Percentiles rank a stretch among this genome's conserved stretches.
Evolutionary conservation across 2,329 filamentous ascomycete species (phyloP).

Genomic region (Botryosphaeria agaves): DNA sequence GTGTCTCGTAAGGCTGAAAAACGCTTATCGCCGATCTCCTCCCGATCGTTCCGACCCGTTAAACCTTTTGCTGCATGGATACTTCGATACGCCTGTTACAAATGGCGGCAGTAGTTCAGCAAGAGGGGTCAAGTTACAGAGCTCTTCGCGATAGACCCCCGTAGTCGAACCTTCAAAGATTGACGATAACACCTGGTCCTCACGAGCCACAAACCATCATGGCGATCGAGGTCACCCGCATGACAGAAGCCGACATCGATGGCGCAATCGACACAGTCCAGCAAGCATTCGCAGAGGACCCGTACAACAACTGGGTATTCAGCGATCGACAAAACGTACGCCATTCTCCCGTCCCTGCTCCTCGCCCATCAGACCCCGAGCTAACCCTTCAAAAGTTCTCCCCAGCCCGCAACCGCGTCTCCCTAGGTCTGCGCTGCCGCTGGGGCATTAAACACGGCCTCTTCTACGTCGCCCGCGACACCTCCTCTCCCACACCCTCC

Average conservation of each 20-base stretch:
- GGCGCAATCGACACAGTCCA: slow-evolving; percentile 49
- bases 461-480: slow-evolving; percentile 52
- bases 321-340: slow-evolving; percentile 37
- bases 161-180: not conserved
- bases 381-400: slow-evolving; percentile 33
- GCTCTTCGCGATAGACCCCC: too few species aligned
- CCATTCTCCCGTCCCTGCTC: not conserved
- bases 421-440: slow-evolving; percentile 45
- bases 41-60: too few species aligned
- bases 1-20: too few species aligned
- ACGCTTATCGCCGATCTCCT: too few species aligned
- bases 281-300: slow-evolving; percentile 46
- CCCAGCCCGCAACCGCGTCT: slow-evolving; percentile 40
- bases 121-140: too few species aligned
- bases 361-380: slow-evolving; percentile 14
- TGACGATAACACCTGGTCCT: not conserved
- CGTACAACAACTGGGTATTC: slow-evolving; percentile 50
- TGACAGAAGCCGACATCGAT: slow-evolving; percentile 42
- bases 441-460: slow-evolving; percentile 55
- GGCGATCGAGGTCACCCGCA: slow-evolving; percentile 35
- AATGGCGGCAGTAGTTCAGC: too few species aligned
- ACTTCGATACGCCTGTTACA: too few species aligned
- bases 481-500: slow-evolving; percentile 17
- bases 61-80: too few species aligned
- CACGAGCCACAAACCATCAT: slow-evolving; percentile 10